Base-by-base conservation (phyloP, 805 yeast species). In the Metschnikowia santaceciliae region DNA sequence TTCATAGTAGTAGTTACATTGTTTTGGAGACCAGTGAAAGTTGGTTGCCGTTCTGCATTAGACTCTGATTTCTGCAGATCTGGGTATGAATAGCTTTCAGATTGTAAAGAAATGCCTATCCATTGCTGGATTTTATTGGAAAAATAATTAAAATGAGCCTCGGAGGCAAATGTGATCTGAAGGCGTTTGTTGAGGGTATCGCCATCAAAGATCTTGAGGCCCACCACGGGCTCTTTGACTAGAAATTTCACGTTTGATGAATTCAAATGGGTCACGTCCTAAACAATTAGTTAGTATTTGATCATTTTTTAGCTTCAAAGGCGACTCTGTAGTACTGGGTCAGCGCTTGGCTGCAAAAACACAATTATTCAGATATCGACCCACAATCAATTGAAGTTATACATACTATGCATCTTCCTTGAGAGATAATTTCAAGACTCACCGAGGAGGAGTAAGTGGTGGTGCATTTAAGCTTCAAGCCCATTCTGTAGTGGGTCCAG, bases 401-500 rank as follows among this genome's bases (percentile, higher is more conserved):
- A 56, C 61, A 36, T 58, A 58, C 61, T 11, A 58, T 58, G 8
- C 55, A 45, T 42, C 48, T 55, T 10, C 61, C 61, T 34, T 58
- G 61, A 2, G 60, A 57, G 3, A 58, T 15, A 2, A 58, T 49
- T 1, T 52, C 52, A 15, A 58, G 35, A 14, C 57, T 40, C 1
- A 58, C 55, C 1, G 58, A 56, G 1, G 52, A 43, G 6, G 51
- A 45, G 26, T 46, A 40, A 42, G 32, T 44, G 19, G 32, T 39
- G n/a, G 53, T 45, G 19, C 60, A 57, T 13, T 58, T 49, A 23
- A 58, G 49, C 37, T 57, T 54, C 36, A 58, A 49, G 8, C 61
- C 61, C 61, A 58, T 60, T 35, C 61, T 57, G 37, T 57, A 58
- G 36, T 58, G 61, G 7, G 60, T 57, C 61, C 61, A 58, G 38